Evolutionary conservation across 257 asterid species (phyloP).

Genomic region (Coffea eugenioides): DNA sequence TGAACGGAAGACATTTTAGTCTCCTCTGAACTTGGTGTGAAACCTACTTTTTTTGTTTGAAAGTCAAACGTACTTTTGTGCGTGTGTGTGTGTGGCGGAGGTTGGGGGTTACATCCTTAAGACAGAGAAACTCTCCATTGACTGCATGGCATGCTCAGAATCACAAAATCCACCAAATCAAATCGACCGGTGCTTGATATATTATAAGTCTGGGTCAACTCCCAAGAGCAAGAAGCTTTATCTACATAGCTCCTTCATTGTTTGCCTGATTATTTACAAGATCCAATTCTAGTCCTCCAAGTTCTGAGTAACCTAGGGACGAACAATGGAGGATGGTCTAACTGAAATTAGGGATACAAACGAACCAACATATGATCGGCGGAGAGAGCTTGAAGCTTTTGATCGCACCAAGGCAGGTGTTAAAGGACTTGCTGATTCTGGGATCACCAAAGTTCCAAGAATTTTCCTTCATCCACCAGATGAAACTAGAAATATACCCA

Average conservation of each 20-base stretch:
- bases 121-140: not conserved
- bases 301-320: not conserved
- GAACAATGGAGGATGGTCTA: conserved; percentile 13
- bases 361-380: conserved; percentile 14
- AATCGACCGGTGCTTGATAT: not conserved
- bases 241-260: not conserved
- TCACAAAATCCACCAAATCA: not conserved
- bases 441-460: conserved; percentile 34
- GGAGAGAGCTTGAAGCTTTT: conserved; percentile 37
- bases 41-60: too few species aligned
- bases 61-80: too few species aligned
- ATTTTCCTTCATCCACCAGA: conserved; percentile 31
- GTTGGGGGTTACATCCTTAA: too few species aligned
- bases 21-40: too few species aligned
- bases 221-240: not conserved
- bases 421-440: conserved; percentile 50
- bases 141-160: conserved; percentile 4
- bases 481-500: not conserved
- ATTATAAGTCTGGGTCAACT: not conserved
- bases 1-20: not conserved
- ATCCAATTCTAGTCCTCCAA: not conserved
- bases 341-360: not conserved
- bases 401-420: conserved; percentile 57
- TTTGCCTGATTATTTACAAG: not conserved
- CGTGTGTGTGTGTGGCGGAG: too few species aligned